These are phyloP conservation scores for Omphalotus olearius DNA, from an alignment of 1,284 basidiomycete species.

Conservation along the genomic window DNA sequence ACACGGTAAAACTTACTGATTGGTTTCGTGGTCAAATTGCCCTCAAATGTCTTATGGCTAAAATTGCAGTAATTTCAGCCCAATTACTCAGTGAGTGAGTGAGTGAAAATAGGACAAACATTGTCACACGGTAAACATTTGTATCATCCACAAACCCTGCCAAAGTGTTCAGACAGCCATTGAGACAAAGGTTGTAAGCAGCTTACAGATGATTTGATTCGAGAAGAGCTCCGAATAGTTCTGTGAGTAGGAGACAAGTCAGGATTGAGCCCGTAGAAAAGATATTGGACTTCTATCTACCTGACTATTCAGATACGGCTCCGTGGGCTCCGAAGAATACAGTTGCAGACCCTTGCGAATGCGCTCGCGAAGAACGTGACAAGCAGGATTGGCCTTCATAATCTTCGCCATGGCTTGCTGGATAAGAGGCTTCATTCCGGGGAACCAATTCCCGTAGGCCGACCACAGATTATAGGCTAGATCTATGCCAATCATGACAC, in stretches of 20 bases:
- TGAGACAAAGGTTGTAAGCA: not conserved
- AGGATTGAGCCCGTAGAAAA: conserved; percentile 17
- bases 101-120: conserved; percentile 41
- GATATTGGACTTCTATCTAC: conserved; percentile 20
- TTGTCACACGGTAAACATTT: conserved; percentile 99
- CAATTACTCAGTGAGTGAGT: not conserved
- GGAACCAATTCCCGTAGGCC: conserved; percentile 99
- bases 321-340: conserved; percentile 98
- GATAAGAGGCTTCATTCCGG: conserved; percentile 95
- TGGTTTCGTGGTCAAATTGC: conserved; percentile 99
- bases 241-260: conserved; percentile 26
- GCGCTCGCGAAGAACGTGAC: conserved; percentile 96
- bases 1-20: conserved; percentile 61
- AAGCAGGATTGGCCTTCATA: conserved; percentile 99
- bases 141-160: conserved; percentile 98
- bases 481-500: conserved; percentile 98
- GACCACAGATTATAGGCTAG: conserved; percentile 98
- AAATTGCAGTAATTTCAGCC: conserved; percentile 6
- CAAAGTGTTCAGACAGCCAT: conserved; percentile 14
- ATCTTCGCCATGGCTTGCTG: conserved; percentile 99
- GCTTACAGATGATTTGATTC: conserved; percentile 97
- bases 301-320: conserved; percentile 97
- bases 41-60: conserved; percentile 98
- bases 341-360: conserved; percentile 98
- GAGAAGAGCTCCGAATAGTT: conserved; percentile 98